Conservation (phyloP, 179 eudicot species). For the Silene coronaria region DNA sequence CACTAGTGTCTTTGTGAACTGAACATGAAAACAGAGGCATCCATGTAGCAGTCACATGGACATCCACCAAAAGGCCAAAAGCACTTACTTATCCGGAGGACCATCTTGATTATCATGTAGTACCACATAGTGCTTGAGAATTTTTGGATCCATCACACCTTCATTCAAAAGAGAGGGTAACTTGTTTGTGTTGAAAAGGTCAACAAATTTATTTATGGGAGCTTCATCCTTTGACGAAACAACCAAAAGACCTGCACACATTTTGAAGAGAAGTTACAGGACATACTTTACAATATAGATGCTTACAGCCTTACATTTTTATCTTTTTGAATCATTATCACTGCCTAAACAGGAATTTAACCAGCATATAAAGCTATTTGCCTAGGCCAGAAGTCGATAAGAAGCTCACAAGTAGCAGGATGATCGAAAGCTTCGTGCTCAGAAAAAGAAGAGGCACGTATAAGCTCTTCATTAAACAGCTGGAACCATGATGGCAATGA, state of each 20-base stretch:
- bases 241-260: constrained; percentile 79
- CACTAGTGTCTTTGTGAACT: neutral
- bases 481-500: constrained; percentile 78
- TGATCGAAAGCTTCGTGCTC: constrained; percentile 98
- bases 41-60: constrained; percentile 3
- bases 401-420: constrained; percentile 80
- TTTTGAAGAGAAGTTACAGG: constrained; percentile 16
- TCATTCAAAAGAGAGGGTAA: constrained; percentile 75
- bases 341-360: neutral
- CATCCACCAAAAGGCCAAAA: constrained; percentile 7
- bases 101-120: constrained; percentile 88
- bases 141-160: constrained; percentile 93
- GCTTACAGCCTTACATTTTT: neutral
- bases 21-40: neutral
- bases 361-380: constrained; percentile 4
- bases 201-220: constrained; percentile 67
- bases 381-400: constrained; percentile 3
- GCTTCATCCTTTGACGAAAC: constrained; percentile 88
- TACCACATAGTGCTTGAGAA: constrained; percentile 71
- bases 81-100: constrained; percentile 50
- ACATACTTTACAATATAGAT: neutral
- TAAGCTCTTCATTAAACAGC: constrained; percentile 79
- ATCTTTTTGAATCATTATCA: neutral
- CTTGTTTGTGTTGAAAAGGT: constrained; percentile 76
- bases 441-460: constrained; percentile 70